Percentiles rank a stretch among this genome's conserved stretches.
Conservation (phyloP, 495 filamentous ascomycete species). For the Penicillium angulare region DNA sequence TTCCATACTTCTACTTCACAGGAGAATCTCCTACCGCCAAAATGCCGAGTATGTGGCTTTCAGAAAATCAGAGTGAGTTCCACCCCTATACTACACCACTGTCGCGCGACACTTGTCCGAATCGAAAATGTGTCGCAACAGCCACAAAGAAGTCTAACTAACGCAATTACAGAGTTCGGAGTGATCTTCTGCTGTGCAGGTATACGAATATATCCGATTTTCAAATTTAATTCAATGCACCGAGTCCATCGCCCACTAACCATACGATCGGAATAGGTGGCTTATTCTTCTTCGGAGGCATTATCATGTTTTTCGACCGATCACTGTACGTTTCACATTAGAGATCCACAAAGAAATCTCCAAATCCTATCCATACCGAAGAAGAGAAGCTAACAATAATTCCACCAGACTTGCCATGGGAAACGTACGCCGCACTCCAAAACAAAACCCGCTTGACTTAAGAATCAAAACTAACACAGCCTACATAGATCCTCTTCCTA, state of each 20-base stretch:
- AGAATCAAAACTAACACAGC: constrained; percentile 16
- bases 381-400: constrained; percentile 5
- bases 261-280: constrained; percentile 55
- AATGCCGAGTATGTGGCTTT: constrained; percentile 87
- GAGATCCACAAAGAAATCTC: too few species aligned
- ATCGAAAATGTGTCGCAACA: neutral
- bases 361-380: neutral
- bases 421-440: constrained; percentile 54
- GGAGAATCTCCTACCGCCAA: constrained; percentile 1
- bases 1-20: neutral
- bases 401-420: constrained; percentile 77
- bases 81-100: neutral
- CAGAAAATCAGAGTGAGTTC: constrained; percentile 86
- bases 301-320: constrained; percentile 95
- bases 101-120: constrained; percentile 5
- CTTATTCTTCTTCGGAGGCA: constrained; percentile 89
- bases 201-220: constrained; percentile 47
- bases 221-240: too few species aligned
- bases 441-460: neutral
- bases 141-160: neutral
- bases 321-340: constrained; percentile 77
- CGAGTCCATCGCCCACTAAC: too few species aligned
- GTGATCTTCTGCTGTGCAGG: constrained; percentile 94
- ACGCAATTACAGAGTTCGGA: constrained; percentile 69
- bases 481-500: constrained; percentile 89